A percentile compares a stretch with the other conserved stretches of the same genome.
Conservation (phyloP, 306 rosid genomes). For the Begonia loranthoides region DNA sequence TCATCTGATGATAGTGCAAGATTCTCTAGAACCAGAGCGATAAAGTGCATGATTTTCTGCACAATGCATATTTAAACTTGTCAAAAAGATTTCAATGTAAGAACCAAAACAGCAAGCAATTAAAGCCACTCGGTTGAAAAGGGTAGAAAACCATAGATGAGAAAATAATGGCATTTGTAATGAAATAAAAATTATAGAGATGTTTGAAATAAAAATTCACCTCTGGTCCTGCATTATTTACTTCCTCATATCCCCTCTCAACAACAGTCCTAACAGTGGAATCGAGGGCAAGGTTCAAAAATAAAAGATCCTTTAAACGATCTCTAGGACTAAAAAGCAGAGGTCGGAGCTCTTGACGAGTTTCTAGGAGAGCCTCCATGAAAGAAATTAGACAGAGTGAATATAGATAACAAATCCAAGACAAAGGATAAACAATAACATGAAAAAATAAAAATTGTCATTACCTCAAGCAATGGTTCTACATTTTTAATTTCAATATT, state of each 20-base stretch:
- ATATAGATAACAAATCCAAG: conserved; percentile 9
- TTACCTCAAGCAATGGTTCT: conserved; percentile 78
- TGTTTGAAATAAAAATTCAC: conserved; percentile 23
- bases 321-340: conserved; percentile 48
- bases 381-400: conserved; percentile 10
- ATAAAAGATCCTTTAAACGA: conserved; percentile 87
- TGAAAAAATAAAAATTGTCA: conserved; percentile 15
- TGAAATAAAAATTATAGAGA: neutral
- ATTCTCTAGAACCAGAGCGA: conserved; percentile 66
- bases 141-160: too few species aligned
- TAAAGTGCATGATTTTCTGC: conserved; percentile 90
- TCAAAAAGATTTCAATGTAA: conserved; percentile 15
- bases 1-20: conserved; percentile 77
- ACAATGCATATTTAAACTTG: conserved; percentile 18
- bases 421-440: conserved; percentile 3
- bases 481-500: conserved; percentile 65
- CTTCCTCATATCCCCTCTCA: conserved; percentile 80
- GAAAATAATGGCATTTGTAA: too few species aligned
- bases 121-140: too few species aligned
- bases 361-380: conserved; percentile 74
- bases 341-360: conserved; percentile 75
- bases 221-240: conserved; percentile 75
- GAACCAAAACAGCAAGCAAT: neutral
- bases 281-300: conserved; percentile 96
- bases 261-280: conserved; percentile 87